Evolutionary conservation across 176 grass and related monocot species (phyloP), one percentile per base, ranked within the genome.

Genomic region (Calamus simplicifolius): DNA sequence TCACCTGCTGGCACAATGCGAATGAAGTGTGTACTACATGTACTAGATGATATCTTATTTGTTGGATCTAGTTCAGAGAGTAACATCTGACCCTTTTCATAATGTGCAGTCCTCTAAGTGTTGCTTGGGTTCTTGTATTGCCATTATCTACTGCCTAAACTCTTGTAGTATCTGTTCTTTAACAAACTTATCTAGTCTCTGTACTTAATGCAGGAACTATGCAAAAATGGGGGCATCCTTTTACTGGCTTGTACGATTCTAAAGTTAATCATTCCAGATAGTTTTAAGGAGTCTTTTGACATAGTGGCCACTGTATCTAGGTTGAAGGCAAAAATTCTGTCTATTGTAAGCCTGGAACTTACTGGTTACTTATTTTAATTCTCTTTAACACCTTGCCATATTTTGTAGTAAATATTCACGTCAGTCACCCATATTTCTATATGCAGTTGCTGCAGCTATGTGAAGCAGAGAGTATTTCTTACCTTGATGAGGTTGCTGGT

Each of bases 401-500:
- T 43, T 43, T 43, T 43, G 29, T 4, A 31, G 29, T 43, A 7
- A 43, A 8, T 12, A 43, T 43, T 43, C 8, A 13, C 2, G 35
- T 43, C 35, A 43, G 8, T 13, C 13, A 74, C 77, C 53, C 12
- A 79, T 64, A 62, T 50, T 66, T 52, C 61, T 18, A 48, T 75
- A 28, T 49, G 26, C 66, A 97, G 92, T 72, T 97, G 65, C 59
- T 97, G 59, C 92, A 91, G 75, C 75, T 97, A 19, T 97, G 92
- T 88, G 92, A 97, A 81, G 78, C 87, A 64, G 92, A 97, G 75
- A 91, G 69, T 64, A 75, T 97, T 63, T 97, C 92, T 56, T 97
- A 91, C 81, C 92, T 97, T 35, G 92, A 97, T 85, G 92, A 97
- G 77, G 92, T 97, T 2, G 92, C 92, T 31, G 82, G 83, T 62